Conservation (phyloP, 768 basidiomycete genomes). For the Lenzites betulinus region DNA sequence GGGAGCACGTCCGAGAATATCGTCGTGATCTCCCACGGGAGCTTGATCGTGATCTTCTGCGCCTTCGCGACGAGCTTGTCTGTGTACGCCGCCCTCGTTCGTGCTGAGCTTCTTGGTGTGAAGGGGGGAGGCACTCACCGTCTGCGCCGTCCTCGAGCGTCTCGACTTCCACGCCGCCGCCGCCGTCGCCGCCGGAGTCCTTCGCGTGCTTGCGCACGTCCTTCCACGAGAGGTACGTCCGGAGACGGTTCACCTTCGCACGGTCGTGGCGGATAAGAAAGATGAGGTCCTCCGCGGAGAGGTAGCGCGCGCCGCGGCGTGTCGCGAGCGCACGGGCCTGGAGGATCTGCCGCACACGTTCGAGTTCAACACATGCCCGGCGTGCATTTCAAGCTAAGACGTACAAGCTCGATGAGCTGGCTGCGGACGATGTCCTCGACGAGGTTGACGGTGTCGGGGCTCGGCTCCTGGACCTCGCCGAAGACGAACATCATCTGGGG, state of each 20-base stretch:
- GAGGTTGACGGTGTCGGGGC: constrained; percentile 82
- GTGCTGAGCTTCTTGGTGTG: neutral
- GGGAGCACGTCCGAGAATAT: constrained; percentile 91
- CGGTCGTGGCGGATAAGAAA: constrained; percentile 94
- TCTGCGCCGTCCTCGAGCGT: constrained; percentile 82
- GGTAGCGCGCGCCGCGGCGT: constrained; percentile 80
- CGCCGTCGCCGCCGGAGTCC: constrained; percentile 82
- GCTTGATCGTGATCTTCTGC: constrained; percentile 91
- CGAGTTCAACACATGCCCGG: neutral
- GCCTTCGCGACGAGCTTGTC: constrained; percentile 83
- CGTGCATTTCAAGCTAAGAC: neutral
- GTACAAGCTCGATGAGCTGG: constrained; percentile 88
- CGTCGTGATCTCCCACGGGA: constrained; percentile 94
- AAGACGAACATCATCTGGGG: constrained; percentile 99
- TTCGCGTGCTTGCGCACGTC: constrained; percentile 96
- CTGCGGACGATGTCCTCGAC: constrained; percentile 95
- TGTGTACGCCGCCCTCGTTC: constrained; percentile 29
- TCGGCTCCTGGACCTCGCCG: constrained; percentile 91
- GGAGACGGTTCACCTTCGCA: constrained; percentile 88
- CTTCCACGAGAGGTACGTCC: constrained; percentile 96
- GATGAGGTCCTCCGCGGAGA: constrained; percentile 93
- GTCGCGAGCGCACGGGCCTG: constrained; percentile 86
- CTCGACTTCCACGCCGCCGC: constrained; percentile 80
- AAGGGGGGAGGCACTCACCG: constrained; percentile 43
- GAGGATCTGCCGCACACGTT: constrained; percentile 76